Percentiles rank a stretch among this genome's conserved stretches.
Evolutionary conservation across 495 filamentous ascomycete species (phyloP).

Genomic region (Penicillium silybi): DNA sequence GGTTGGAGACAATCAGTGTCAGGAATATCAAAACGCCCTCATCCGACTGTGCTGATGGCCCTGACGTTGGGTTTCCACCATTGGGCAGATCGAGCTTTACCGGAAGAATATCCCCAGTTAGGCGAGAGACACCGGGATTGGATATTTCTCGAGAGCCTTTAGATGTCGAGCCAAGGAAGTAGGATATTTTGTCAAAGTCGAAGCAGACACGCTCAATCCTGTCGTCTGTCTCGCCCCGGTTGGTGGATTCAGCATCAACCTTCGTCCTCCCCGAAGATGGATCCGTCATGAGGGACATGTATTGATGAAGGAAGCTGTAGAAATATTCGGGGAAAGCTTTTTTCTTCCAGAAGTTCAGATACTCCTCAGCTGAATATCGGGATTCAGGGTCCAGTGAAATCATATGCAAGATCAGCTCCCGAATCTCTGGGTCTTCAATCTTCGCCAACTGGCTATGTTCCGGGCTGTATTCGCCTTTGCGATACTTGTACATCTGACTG

Average conservation of each 20-base stretch:
- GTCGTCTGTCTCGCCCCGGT: conserved; percentile 80
- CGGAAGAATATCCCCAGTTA: conserved; percentile 55
- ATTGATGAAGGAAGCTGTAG: conserved; percentile 93
- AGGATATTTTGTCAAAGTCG: conserved; percentile 97
- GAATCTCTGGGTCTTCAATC: conserved; percentile 82
- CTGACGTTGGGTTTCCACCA: conserved; percentile 59
- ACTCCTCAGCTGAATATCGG: conserved; percentile 90
- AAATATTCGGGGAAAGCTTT: conserved; percentile 96
- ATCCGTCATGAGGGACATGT: conserved; percentile 95
- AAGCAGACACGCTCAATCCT: conserved; percentile 87
- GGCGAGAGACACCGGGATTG: conserved; percentile 17
- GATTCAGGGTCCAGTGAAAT: conserved; percentile 88
- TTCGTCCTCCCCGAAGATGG: conserved; percentile 72
- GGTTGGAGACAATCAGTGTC: conserved; percentile 76
- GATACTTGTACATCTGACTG: conserved; percentile 91
- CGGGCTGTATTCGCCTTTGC: conserved; percentile 88
- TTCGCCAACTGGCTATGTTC: conserved; percentile 71
- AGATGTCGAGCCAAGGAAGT: conserved; percentile 63
- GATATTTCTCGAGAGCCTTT: conserved; percentile 19
- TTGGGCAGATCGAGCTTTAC: conserved; percentile 85
- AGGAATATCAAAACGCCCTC: conserved; percentile 93
- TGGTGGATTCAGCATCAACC: conserved; percentile 58
- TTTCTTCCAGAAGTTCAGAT: conserved; percentile 82
- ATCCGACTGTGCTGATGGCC: conserved; percentile 44
- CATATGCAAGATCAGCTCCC: conserved; percentile 90